phyloP scores from a whole-genome alignment of 2,329 filamentous ascomycete species.

The Diaporthe nobilis region DNA sequence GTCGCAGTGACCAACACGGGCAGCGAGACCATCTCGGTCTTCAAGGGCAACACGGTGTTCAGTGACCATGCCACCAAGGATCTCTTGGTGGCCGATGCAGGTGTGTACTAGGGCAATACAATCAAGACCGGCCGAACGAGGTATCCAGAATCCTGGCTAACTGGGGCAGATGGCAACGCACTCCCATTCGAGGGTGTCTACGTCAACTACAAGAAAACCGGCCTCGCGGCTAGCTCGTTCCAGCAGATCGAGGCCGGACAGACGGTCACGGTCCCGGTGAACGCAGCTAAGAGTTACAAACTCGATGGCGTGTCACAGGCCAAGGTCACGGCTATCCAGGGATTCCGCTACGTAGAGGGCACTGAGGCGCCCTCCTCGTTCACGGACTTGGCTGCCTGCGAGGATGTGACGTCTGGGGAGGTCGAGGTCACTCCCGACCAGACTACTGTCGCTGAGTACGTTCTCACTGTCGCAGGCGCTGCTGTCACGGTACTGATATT shows the following conservation, averaged over 20 bases:
- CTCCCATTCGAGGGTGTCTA: constrained; percentile 40
- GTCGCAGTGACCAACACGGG: constrained; percentile 42
- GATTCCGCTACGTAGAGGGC: constrained; percentile 38
- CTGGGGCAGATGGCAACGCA: constrained; percentile 35
- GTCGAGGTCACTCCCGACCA: constrained; percentile 39
- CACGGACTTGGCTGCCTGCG: constrained; percentile 29
- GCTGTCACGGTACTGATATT: not conserved
- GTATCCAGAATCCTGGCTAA: not conserved
- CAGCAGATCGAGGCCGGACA: constrained; percentile 40
- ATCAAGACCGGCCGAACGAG: no score
- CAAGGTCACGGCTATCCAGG: constrained; percentile 40
- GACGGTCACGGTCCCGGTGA: constrained; percentile 40
- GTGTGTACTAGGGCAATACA: not conserved
- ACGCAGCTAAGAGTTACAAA: constrained; percentile 40
- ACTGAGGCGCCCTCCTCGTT: constrained; percentile 31
- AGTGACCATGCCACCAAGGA: constrained; percentile 42
- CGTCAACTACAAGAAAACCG: constrained; percentile 42
- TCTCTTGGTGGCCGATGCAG: constrained; percentile 38
- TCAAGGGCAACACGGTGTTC: constrained; percentile 44
- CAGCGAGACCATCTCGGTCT: constrained; percentile 38
- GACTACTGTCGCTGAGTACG: constrained; percentile 36
- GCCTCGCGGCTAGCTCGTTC: constrained; percentile 34
- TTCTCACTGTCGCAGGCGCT: not conserved
- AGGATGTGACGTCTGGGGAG: constrained; percentile 35
- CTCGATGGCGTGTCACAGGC: constrained; percentile 35